Percentiles rank a stretch among this genome's conserved stretches.
Evolutionary conservation across 2,329 filamentous ascomycete genomes (phyloP).

Genomic region (Dothideomycetes sp.): DNA sequence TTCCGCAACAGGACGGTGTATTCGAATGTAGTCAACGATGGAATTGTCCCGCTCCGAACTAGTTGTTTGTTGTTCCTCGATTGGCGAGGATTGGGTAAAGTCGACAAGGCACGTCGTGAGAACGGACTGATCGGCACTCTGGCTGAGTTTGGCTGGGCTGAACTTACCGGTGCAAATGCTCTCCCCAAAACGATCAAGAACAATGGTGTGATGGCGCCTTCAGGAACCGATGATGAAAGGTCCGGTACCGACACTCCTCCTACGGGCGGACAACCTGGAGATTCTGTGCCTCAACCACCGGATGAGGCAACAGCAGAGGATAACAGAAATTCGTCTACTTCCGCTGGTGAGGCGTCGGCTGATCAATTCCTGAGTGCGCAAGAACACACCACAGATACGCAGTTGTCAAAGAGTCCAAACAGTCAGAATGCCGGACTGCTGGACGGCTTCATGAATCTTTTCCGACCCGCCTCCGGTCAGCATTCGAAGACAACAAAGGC

Average conservation of each 20-base stretch:
- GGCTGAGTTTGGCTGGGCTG: conserved; percentile 89
- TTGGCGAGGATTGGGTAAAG: conserved; percentile 86
- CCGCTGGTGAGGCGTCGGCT: background rate
- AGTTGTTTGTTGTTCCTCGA: conserved; percentile 95
- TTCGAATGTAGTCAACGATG: conserved; percentile 95
- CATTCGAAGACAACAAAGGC: conserved; percentile 25
- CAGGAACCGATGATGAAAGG: conserved; percentile 21
- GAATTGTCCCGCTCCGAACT: conserved; percentile 87
- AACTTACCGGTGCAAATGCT: conserved; percentile 61
- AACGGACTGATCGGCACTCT: conserved; percentile 88
- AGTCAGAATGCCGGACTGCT: conserved; percentile 26
- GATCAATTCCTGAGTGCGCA: background rate
- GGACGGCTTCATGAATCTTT: conserved; percentile 59
- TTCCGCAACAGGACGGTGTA: conserved; percentile 89
- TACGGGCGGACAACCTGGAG: conserved; percentile 20
- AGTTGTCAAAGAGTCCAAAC: conserved; percentile 1
- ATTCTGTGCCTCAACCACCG: conserved; percentile 60
- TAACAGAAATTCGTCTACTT: conserved; percentile 22
- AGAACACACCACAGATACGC: background rate
- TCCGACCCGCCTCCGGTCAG: conserved; percentile 55
- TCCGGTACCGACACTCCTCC: conserved; percentile 17
- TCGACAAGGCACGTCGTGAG: conserved; percentile 87
- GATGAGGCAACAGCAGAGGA: conserved; percentile 59
- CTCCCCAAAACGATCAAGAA: conserved; percentile 6
- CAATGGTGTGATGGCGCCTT: background rate